A percentile compares a stretch with the other conserved stretches of the same genome.
Evolutionary conservation across 306 rosid genomes (phyloP).

Genomic region (Citrullus colocynthis): DNA sequence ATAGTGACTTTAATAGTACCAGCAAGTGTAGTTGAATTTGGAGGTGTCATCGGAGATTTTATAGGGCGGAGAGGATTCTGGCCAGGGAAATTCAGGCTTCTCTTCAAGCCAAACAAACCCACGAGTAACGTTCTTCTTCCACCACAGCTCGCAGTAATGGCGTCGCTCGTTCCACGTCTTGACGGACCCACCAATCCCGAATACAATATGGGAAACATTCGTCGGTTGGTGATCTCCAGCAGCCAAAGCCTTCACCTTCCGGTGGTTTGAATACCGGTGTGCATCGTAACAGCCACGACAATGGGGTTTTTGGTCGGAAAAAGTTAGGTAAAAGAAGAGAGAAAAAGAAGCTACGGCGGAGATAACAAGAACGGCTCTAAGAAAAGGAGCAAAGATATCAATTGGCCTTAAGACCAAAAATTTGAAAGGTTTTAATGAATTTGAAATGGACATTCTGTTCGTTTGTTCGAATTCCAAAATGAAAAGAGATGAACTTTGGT

Average conservation of each 20-base stretch:
- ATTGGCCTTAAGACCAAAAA: neutral
- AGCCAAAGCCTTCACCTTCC: neutral
- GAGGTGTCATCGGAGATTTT: slow-evolving; percentile 39
- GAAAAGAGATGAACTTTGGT: neutral
- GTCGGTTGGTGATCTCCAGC: slow-evolving; percentile 16
- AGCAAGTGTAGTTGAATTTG: slow-evolving; percentile 42
- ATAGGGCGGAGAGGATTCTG: slow-evolving; percentile 24
- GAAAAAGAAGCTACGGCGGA: slow-evolving; percentile 18
- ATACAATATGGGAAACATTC: slow-evolving; percentile 47
- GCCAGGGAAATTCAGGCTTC: slow-evolving; percentile 28
- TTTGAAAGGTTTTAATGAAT: neutral
- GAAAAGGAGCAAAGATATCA: neutral
- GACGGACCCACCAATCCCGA: slow-evolving; percentile 49
- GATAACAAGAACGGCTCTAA: slow-evolving; percentile 18
- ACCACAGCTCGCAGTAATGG: slow-evolving; percentile 46
- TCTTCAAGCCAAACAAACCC: slow-evolving; percentile 61
- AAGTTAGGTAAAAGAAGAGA: slow-evolving; percentile 21
- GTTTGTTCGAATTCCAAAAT: neutral
- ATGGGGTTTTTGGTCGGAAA: slow-evolving; percentile 12
- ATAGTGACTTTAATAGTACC: slow-evolving; percentile 13
- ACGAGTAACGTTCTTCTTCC: slow-evolving; percentile 35
- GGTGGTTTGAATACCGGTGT: neutral
- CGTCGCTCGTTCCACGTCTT: slow-evolving; percentile 43
- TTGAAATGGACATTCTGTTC: neutral
- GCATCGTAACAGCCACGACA: neutral